Conservation (phyloP, 2,329 filamentous ascomycete genomes). For the Neoscytalidium dimidiatum region DNA sequence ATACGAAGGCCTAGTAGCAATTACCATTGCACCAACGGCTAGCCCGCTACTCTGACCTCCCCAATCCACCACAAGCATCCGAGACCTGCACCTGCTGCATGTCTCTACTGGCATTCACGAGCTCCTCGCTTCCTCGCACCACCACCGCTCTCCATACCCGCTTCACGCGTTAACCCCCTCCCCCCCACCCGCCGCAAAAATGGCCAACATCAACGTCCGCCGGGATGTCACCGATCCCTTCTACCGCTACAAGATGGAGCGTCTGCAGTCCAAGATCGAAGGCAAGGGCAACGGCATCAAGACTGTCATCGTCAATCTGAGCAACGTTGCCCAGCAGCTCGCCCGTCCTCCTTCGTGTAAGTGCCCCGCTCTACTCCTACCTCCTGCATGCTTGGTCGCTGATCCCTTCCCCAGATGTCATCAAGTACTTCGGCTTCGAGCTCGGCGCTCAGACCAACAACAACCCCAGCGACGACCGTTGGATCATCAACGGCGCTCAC, state of each 20-base stretch:
- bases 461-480: constrained; percentile 94
- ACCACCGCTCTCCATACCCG: constrained; percentile 27
- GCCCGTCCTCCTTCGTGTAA: constrained; percentile 80
- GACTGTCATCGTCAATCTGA: constrained; percentile 94
- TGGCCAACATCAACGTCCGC: constrained; percentile 98
- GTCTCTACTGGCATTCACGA: constrained; percentile 56
- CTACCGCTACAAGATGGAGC: constrained; percentile 99
- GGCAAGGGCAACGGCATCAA: constrained; percentile 99
- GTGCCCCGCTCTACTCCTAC: constrained; percentile 23
- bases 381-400: constrained; percentile 17
- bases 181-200: constrained; percentile 59
- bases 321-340: constrained; percentile 87
- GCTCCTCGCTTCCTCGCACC: constrained; percentile 35
- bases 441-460: constrained; percentile 98
- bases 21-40: constrained; percentile 90
- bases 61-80: constrained; percentile 25
- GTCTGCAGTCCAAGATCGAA: constrained; percentile 97
- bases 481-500: constrained; percentile 99
- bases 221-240: constrained; percentile 95
- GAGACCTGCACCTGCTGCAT: constrained; percentile 53
- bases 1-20: constrained; percentile 90
- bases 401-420: constrained; percentile 61
- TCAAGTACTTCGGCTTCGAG: constrained; percentile 99
- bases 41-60: constrained; percentile 52
- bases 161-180: constrained; percentile 23